Conservation (phyloP, 176 grass and related monocot genomes). For the Carex pumila region DNA sequence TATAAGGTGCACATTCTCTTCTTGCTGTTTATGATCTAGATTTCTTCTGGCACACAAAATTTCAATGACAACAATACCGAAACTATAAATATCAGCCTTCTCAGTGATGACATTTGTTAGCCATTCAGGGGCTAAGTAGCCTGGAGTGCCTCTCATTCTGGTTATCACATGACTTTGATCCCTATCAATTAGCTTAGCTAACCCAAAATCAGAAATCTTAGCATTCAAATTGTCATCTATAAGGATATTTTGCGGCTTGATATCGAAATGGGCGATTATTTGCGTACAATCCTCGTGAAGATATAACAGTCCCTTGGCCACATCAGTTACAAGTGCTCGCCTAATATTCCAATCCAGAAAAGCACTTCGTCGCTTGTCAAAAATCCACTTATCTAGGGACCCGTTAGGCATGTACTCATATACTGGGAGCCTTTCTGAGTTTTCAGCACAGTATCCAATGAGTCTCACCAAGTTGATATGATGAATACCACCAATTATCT, state of each 20-base stretch:
- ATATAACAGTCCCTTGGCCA: constrained; percentile 39
- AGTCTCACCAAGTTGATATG: constrained; percentile 42
- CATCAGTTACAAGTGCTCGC: constrained; percentile 24
- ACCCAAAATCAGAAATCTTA: constrained; percentile 52
- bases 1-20: constrained; percentile 32
- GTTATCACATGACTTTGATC: constrained; percentile 48
- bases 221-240: constrained; percentile 36
- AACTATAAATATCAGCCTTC: constrained; percentile 46
- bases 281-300: constrained; percentile 48
- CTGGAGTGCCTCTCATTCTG: constrained; percentile 40
- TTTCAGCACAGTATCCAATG: constrained; percentile 47
- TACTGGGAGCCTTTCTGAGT: constrained; percentile 36
- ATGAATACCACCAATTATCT: constrained; percentile 48
- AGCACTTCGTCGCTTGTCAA: neutral
- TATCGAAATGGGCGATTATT: constrained; percentile 51
- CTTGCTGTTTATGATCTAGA: constrained; percentile 34
- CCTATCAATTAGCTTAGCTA: constrained; percentile 44
- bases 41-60: constrained; percentile 48
- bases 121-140: constrained; percentile 54
- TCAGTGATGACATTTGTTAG: constrained; percentile 39
- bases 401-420: constrained; percentile 53
- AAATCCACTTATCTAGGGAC: constrained; percentile 67
- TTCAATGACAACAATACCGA: constrained; percentile 39
- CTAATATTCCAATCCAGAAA: constrained; percentile 40
- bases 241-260: constrained; percentile 63